These are phyloP conservation scores for Dipodascopsis tothii DNA, from an alignment of 805 yeast genomes.

Conservation along the genomic window DNA sequence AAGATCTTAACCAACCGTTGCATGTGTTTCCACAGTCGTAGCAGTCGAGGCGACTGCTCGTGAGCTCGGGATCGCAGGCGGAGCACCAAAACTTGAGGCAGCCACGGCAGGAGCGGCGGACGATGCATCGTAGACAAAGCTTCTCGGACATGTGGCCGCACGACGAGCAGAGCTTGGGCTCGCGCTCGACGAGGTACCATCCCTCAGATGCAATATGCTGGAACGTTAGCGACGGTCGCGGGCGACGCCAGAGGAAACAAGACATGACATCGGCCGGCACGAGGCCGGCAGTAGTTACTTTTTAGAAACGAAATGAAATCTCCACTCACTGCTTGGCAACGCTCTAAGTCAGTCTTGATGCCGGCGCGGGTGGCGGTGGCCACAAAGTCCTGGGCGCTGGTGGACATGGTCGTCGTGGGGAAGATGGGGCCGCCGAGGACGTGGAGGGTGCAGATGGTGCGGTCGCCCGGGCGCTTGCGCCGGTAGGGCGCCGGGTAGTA, in stretches of 20 bases:
- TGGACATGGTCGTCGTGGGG: conserved; percentile 13
- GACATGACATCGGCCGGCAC: not conserved
- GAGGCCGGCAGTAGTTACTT: not conserved
- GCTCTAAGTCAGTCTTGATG: conserved; percentile 12
- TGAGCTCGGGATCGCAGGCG: conserved; percentile 13
- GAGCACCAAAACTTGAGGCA: conserved; percentile 19
- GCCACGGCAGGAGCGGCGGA: conserved; percentile 15
- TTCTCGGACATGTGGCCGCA: conserved; percentile 8
- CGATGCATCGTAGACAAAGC: conserved; percentile 14
- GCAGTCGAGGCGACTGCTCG: conserved; percentile 15
- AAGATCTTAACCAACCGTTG: conserved; percentile 2
- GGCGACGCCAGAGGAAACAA: not conserved
- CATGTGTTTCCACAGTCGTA: conserved; percentile 23
- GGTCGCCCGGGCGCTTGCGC: conserved; percentile 11
- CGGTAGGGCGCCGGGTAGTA: conserved; percentile 4
- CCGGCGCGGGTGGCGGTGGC: conserved; percentile 13
- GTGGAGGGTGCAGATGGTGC: conserved; percentile 9
- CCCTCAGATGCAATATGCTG: conserved; percentile 4
- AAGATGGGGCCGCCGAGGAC: conserved; percentile 20
- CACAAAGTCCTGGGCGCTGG: conserved; percentile 12
- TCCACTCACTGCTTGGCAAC: not conserved
- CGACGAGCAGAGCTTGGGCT: conserved; percentile 3
- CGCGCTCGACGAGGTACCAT: conserved; percentile 15
- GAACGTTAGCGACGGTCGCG: not conserved
- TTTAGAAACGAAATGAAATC: not conserved